These are phyloP conservation scores for Ganoderma resinaceum DNA, from an alignment of 1,284 basidiomycete genomes.

Conservation along the genomic window DNA sequence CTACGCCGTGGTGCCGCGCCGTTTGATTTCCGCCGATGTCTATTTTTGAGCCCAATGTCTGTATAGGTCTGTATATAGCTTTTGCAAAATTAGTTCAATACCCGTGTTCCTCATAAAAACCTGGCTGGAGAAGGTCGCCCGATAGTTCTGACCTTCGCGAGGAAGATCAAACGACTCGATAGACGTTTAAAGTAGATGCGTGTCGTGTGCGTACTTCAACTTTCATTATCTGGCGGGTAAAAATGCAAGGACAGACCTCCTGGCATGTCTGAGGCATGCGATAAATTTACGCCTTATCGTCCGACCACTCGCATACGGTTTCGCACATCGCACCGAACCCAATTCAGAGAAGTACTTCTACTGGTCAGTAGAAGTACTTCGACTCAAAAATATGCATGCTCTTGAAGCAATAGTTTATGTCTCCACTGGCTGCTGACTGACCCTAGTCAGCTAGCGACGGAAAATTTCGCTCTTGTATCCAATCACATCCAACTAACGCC, in stretches of 20 bases:
- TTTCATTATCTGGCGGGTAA: background rate
- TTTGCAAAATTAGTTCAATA: background rate
- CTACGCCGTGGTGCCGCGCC: background rate
- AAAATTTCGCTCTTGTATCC: background rate
- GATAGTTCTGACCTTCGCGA: background rate
- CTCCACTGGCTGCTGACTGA: background rate
- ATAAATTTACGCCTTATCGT: background rate
- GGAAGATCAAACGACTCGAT: conserved; percentile 5
- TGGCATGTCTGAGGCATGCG: background rate
- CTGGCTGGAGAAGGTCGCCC: background rate
- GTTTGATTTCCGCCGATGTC: background rate
- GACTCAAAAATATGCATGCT: conserved; percentile 2
- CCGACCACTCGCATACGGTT: background rate
- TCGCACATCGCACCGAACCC: conserved; percentile 2
- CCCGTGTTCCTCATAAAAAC: conserved; percentile 1
- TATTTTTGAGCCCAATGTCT: background rate
- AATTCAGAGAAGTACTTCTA: conserved; percentile 10
- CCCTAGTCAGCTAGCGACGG: background rate
- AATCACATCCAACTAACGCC: background rate
- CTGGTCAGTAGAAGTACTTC: conserved; percentile 10
- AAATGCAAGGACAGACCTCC: background rate
- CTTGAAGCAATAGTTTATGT: background rate
- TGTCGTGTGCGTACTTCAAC: background rate
- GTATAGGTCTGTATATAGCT: background rate
- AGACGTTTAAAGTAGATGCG: background rate